Evolutionary conservation across 2,329 filamentous ascomycete species (phyloP).

Genomic region (Tolypocladium tropicale): DNA sequence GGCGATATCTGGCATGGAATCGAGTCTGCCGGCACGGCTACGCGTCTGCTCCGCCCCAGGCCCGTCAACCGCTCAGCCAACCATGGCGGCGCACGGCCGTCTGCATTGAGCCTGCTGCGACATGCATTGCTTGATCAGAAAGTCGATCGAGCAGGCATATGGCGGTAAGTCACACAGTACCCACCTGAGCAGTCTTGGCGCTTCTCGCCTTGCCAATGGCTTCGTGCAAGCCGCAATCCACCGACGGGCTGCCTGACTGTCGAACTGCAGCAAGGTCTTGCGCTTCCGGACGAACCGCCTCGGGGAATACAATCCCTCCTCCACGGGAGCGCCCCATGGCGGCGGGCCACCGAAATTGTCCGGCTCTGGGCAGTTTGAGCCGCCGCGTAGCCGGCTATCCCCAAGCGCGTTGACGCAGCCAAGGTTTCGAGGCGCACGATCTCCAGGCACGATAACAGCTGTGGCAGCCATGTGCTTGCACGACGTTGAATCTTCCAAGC

Average conservation of each 20-base stretch:
- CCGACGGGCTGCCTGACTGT: too few species aligned
- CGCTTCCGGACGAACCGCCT: not conserved
- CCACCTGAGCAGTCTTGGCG: not conserved
- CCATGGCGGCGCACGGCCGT: not conserved
- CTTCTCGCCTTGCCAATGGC: not conserved
- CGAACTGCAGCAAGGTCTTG: not conserved
- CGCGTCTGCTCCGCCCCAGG: not conserved
- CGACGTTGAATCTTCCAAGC: not conserved
- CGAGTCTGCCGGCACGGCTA: too few species aligned
- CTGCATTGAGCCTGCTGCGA: not conserved
- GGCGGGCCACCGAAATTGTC: not conserved
- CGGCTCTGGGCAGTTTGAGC: not conserved
- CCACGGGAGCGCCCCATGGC: not conserved
- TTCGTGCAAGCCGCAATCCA: not conserved
- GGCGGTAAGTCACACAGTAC: not conserved
- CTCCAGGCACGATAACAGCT: not conserved
- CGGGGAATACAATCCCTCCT: not conserved
- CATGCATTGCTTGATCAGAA: not conserved
- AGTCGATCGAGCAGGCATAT: not conserved
- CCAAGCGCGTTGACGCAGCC: too few species aligned
- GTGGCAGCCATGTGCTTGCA: not conserved
- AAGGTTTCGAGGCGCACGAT: not conserved
- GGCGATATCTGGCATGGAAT: not conserved
- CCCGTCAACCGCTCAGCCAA: not conserved
- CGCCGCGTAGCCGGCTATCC: too few species aligned